phyloP scores from a whole-genome alignment of 768 basidiomycete genomes.

The Imleria badia region DNA sequence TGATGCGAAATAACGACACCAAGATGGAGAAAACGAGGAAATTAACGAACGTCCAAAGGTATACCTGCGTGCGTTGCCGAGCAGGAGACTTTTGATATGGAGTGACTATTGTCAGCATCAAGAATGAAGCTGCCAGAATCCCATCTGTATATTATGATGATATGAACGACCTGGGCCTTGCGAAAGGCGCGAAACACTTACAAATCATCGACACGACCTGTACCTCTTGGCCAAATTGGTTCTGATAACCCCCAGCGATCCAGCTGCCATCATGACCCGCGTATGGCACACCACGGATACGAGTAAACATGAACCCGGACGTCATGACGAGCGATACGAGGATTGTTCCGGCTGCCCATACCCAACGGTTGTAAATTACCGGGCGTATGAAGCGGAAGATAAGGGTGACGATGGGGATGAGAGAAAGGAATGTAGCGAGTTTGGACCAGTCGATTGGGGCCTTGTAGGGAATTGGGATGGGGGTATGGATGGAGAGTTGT shows the following conservation, averaged over 20 bases:
- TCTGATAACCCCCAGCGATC: slow-evolving; percentile 88
- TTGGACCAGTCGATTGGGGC: slow-evolving; percentile 74
- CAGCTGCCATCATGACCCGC: slow-evolving; percentile 63
- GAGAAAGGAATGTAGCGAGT: slow-evolving; percentile 45
- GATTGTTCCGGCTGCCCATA: slow-evolving; percentile 68
- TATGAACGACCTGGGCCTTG: not conserved
- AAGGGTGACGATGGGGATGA: slow-evolving; percentile 48
- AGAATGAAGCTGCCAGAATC: slow-evolving; percentile 70
- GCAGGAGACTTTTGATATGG: slow-evolving; percentile 71
- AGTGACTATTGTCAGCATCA: slow-evolving; percentile 77
- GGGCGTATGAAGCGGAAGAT: slow-evolving; percentile 61
- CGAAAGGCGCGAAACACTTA: slow-evolving; percentile 42
- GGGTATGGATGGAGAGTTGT: slow-evolving; percentile 72
- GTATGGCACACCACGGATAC: slow-evolving; percentile 81
- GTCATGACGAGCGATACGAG: slow-evolving; percentile 79
- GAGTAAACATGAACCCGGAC: slow-evolving; percentile 95
- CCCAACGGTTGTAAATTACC: slow-evolving; percentile 69
- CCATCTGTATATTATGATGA: slow-evolving; percentile 59
- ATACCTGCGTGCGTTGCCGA: slow-evolving; percentile 83
- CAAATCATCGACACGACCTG: slow-evolving; percentile 85
- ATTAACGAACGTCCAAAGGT: slow-evolving; percentile 82
- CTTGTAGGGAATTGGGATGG: slow-evolving; percentile 77
- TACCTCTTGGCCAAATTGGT: slow-evolving; percentile 90
- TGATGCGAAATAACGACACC: slow-evolving; percentile 83
- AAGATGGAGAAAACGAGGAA: slow-evolving; percentile 86